Evolutionary conservation across 768 basidiomycete species (phyloP), one percentile per base, ranked within the genome.

Genomic region (Mycena capillaripes): DNA sequence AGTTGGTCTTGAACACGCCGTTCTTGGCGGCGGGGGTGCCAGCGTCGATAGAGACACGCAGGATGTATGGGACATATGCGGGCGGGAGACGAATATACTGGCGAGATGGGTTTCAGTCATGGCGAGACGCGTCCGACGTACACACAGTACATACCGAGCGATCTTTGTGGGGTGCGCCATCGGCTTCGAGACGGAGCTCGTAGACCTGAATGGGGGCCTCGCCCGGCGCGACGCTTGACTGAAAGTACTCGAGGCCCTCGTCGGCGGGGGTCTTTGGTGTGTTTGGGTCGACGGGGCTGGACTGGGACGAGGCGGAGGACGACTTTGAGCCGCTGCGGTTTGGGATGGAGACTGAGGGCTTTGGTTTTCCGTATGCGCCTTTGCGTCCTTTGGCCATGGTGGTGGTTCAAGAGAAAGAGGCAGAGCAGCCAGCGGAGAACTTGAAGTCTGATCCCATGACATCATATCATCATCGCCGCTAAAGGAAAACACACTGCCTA

Each of bases 61-160:
- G 85, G 58, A 99, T 89, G 80, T 99, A 99, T 1, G 97, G 97
- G 21, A 85, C 84, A 78, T 91, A 88, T 27, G 97, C 95, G 14
- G 98, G 96, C 11, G 98, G 98, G 21, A 99, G 91, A 46, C 98
- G 96, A 76, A 97, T 93, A 81, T 99, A 98, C 98, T 98, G 76
- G 70, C 32, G 72, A 63, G 67, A 68, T 53, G 60, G n/a, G 32
- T 46, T 46, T 72, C 27, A 75, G 70, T 34, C 75, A 46, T 61
- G 70, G 60, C 36, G 67, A 66, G 59, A 64, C 48, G 23, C 57
- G 17, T 50, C 23, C 42, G 57, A 32, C 42, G 59, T 38, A 68
- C 40, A 67, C 17, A 21, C 27, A 25, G 38, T 17, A 86, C 93
- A 78, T 76, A 96, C 97, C 75, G 93, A 91, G 83, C 92, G 90